Base-by-base conservation (phyloP, 352 stramenopile genomes). In the Phytophthora chlamydospora region DNA sequence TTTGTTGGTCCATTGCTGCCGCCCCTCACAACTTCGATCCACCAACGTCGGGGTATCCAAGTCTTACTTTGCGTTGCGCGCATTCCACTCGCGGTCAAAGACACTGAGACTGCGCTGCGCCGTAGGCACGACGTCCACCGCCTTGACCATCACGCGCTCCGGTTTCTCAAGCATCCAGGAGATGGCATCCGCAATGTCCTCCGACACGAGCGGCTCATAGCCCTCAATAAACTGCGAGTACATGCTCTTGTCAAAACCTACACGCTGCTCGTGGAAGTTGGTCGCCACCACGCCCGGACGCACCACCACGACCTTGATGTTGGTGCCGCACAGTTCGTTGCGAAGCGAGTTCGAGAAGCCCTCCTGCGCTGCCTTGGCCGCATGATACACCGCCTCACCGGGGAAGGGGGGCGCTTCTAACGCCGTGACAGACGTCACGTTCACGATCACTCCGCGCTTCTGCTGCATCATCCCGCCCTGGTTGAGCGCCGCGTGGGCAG, bases 191-290 rank as follows among this genome's bases (percentile, higher is more conserved):
- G 61, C 66, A 1, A 74, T 48, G 17, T 74, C 66, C 0, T 66
- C 50, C 1, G 66, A 56, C 44, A 75, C 45, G 38, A 75, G 17
- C 27, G 66, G 66, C 45, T 74, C 66, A 33, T 74, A 74, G 9
- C 66, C 66, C 34, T 67, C 43, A 17, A 74, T 52, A 54, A 74
- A 74, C 36, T 69, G 32, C 33, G 52, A 62, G 55, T 68, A 64
- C 54, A 54, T 67, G 7, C 19, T 2, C 24, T 42, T 41, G 44
- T 74, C 55, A n/a, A 63, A 74, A 4, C 66, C 66, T 21, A 74
- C 54, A 16, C 66, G 66, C 34, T 71, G 66, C 31, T 71, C 66
- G 39, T 74, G 66, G 66, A 71, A 74, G 38, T 74, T 71, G 1
- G 66, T 74, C 4, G 66, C 50, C 21, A 74, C 66, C 4, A 74